Base-by-base conservation (phyloP, 2,329 filamentous ascomycete genomes). In the Trichoderma breve region DNA sequence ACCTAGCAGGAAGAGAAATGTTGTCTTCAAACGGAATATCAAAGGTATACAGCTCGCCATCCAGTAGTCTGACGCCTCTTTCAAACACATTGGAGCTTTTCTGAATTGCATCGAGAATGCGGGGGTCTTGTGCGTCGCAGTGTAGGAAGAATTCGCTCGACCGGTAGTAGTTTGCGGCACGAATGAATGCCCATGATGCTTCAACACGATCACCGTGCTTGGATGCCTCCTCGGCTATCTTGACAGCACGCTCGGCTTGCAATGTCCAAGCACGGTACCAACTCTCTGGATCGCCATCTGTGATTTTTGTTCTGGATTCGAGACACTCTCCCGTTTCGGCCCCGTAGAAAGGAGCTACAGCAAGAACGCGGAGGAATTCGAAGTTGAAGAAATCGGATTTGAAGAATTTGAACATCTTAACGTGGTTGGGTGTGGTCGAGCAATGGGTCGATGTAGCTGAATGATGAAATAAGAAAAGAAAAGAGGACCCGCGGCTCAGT, bases 151-250 rank as follows among this genome's bases (percentile, higher is more conserved):
- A 84, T 21, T 76, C 74, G 62, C 76, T 77, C 18, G 82, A 80
- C 5, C 83, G 82, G 24, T 75, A 71, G 71, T 84, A 86, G 74
- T 83, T 85, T 72, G 78, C 77, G 0, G 83, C 78, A 0, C 84
- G 79, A 4, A 86, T 73, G 61, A 79, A 84, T 1, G 79, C 83
- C 21, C 77, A 63, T 3, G 78, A 76, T 0, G 83, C 83, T 2
- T 75, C 76, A 0, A 71, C 75, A 4, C 72, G 75, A 72, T 84
- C 75, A 0, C 81, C 80, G 24, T 58, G 55, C 24, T 58, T 30
- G 24, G 24, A 24, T 30, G 55, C 55, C 12, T 30, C 55, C 24
- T 58, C 55, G 7, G 24, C 55, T 18, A 58, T 18, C 5, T 18
- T 30, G 24, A 58, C 15, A 2, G 70, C 43, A 0, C 58, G 66